phyloP scores from a whole-genome alignment of 108 stramenopile genomes.

The Aurantiochytrium sp. region DNA sequence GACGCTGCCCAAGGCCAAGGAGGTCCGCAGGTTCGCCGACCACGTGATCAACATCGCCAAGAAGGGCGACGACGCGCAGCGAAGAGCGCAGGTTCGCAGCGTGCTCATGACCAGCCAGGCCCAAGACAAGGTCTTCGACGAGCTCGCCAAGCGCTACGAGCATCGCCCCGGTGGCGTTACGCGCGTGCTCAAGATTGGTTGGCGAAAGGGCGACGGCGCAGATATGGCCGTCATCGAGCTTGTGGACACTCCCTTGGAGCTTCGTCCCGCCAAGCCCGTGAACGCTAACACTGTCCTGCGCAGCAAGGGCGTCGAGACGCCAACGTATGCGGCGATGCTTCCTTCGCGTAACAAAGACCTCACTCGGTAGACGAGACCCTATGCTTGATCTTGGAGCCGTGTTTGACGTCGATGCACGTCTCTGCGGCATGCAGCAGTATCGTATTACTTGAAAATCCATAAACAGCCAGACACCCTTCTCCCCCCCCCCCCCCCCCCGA shows the following conservation, averaged over 20 bases:
- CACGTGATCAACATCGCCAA: conserved; percentile 64
- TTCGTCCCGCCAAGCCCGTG: conserved; percentile 61
- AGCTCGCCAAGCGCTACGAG: conserved; percentile 87
- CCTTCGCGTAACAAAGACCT: neutral
- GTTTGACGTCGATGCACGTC: too few relatives aligned
- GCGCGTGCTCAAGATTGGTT: conserved; percentile 76
- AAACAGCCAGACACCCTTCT: too few relatives aligned
- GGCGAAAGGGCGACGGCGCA: conserved; percentile 80
- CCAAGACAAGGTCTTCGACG: conserved; percentile 81
- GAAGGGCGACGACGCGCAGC: conserved; percentile 49
- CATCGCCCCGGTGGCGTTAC: conserved; percentile 79
- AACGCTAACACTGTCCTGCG: neutral
- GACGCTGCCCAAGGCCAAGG: conserved; percentile 88
- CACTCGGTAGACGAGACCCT: too few relatives aligned
- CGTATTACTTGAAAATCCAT: too few relatives aligned
- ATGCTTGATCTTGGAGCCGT: too few relatives aligned
- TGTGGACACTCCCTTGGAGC: conserved; percentile 89
- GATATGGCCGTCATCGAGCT: conserved; percentile 98
- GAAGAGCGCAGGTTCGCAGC: conserved; percentile 56
- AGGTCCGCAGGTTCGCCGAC: conserved; percentile 78
- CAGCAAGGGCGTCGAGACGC: neutral
- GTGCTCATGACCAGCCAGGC: conserved; percentile 26
- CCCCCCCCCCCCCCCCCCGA: too few relatives aligned
- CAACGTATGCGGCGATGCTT: neutral
- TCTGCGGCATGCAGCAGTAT: too few relatives aligned